Evolutionary conservation across 176 grass and related monocot species (phyloP), one percentile per base, ranked within the genome.

Genomic region (Olyra latifolia): DNA sequence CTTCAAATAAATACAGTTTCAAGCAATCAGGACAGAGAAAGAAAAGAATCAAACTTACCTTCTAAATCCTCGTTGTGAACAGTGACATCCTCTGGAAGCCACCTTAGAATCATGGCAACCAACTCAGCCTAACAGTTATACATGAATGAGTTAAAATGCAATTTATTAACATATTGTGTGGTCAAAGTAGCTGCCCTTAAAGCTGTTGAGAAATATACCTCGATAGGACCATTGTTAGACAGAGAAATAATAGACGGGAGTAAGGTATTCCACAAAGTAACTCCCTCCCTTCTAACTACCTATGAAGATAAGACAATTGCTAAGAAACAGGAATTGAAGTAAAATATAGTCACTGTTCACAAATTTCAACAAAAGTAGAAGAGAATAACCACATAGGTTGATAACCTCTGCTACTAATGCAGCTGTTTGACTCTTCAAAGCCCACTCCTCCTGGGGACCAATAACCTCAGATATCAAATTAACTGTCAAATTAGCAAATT

Each of bases 11-110:
- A 52, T 82, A 42, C 10, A 47, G 10, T 74, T 83, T 83, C 19
- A 77, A 61, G 41, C 8, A 83, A 82, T 16, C 47, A 67, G 7
- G 27, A 79, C 8, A 82, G 8, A 62, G 47, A 63, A 83, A 68
- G 22, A 52, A 38, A 75, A 60, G 17, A 41, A 35, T 19, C 73
- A n/a, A 73, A 48, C 56, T 46, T 78, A 93, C 96, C 96, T 91
- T 95, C 96, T 66, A 98, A 78, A 86, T 98, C 96, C 60, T 98
- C 96, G 55, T 98, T 98, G 82, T 98, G 92, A 88, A 98, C 92
- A 75, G 96, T 98, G 54, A 98, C 95, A 71, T 98, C 96, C 82
- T 98, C 96, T 71, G 96, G 96, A 88, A 98, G 96, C 90, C 92
- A 95, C 80, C 92, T 91, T 81, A 98, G 87, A 76, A 98, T 94